Evolutionary conservation across 805 yeast species (phyloP).

Genomic region (Barnettozyma pratensis): DNA sequence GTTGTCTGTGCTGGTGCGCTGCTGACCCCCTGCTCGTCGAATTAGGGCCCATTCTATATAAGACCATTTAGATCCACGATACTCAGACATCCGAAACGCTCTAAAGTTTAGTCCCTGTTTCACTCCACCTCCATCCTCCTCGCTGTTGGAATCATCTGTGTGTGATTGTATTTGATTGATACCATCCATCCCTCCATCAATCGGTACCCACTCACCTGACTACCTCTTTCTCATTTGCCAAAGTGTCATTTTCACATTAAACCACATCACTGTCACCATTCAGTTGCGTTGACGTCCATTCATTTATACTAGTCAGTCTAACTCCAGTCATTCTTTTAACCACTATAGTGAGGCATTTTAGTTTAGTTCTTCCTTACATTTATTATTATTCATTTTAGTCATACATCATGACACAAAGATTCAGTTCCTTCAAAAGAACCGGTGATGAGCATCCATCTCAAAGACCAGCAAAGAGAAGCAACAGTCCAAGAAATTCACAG

Average conservation of each 20-base stretch:
- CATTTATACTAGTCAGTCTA: slow-evolving; percentile 14
- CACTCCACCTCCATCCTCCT: no score
- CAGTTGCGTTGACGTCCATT: slow-evolving; percentile 29
- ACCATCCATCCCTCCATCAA: no score
- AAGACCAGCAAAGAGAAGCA: slow-evolving; percentile 18
- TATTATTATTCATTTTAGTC: not conserved
- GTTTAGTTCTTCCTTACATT: not conserved
- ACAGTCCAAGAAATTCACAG: slow-evolving; percentile 9
- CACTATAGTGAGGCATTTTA: not conserved
- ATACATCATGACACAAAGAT: slow-evolving; percentile 9
- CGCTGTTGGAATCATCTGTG: no score
- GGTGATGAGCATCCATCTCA: slow-evolving; percentile 13
- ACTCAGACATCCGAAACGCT: no score
- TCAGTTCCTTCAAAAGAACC: slow-evolving; percentile 19
- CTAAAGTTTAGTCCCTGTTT: no score
- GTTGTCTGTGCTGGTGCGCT: not conserved
- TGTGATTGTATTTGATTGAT: no score
- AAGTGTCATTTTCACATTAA: no score
- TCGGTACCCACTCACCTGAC: no score
- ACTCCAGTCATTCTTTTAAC: slow-evolving; percentile 5
- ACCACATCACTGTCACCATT: slow-evolving; percentile 24
- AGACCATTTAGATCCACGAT: no score
- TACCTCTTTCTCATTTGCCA: no score
- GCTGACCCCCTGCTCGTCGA: not conserved
- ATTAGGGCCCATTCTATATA: not conserved